A percentile compares a stretch with the other conserved stretches of the same genome.
Evolutionary conservation across 352 stramenopile genomes (phyloP).

Genomic region (Phytophthora gonapodyides): DNA sequence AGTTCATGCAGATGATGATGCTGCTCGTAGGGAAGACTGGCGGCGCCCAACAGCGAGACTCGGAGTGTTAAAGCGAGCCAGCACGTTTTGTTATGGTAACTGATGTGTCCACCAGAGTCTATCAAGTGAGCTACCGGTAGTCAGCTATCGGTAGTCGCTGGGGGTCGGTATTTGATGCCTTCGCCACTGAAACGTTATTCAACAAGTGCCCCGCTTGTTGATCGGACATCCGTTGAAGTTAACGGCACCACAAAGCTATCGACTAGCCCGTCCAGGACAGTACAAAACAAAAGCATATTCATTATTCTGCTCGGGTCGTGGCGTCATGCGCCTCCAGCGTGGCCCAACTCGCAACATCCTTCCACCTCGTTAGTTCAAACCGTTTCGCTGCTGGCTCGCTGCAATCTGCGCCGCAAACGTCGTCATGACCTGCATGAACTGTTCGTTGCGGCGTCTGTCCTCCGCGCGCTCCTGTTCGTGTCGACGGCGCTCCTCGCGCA

Average conservation of each 20-base stretch:
- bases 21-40: slow-evolving; percentile 34
- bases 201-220: neutral
- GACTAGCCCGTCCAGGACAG: neutral
- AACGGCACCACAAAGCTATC: slow-evolving; percentile 1
- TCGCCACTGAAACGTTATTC: slow-evolving; percentile 60
- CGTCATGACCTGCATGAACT: slow-evolving; percentile 44
- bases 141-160: slow-evolving; percentile 47
- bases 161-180: too few species aligned
- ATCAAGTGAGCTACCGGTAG: neutral
- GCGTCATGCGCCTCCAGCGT: too few species aligned
- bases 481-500: slow-evolving; percentile 31
- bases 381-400: slow-evolving; percentile 27
- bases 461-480: slow-evolving; percentile 37
- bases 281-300: slow-evolving; percentile 33
- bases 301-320: slow-evolving; percentile 10
- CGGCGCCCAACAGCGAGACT: slow-evolving; percentile 16
- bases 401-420: slow-evolving; percentile 36
- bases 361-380: slow-evolving; percentile 23
- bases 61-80: slow-evolving; percentile 22
- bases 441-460: slow-evolving; percentile 36
- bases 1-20: slow-evolving; percentile 53
- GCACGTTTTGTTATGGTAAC: slow-evolving; percentile 5
- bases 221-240: too few species aligned
- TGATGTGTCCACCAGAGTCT: neutral
- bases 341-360: too few species aligned